A percentile compares a stretch with the other conserved stretches of the same genome.
Evolutionary conservation across 2,329 filamentous ascomycete genomes (phyloP).

Genomic region (Coniochaeta sp.): DNA sequence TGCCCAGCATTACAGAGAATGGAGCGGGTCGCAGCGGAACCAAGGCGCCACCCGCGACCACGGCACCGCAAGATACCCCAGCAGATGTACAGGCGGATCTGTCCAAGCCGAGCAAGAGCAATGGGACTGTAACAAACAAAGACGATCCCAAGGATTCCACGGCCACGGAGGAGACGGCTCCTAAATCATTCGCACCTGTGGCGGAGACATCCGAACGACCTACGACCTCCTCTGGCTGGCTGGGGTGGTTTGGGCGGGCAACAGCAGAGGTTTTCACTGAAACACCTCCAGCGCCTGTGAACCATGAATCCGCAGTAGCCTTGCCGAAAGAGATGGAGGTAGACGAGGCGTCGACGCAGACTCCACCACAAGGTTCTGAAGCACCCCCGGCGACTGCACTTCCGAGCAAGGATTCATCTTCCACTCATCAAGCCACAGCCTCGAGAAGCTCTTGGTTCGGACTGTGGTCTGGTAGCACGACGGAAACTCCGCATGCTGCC

Average conservation of each 20-base stretch:
- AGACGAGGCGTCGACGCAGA: constrained; percentile 7
- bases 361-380: constrained; percentile 8
- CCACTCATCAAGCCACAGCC: constrained; percentile 5
- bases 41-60: neutral
- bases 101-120: constrained; percentile 8
- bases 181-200: neutral
- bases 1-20: constrained; percentile 22
- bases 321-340: constrained; percentile 5
- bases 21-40: neutral
- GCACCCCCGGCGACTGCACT: constrained; percentile 2
- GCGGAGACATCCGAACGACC: constrained; percentile 6
- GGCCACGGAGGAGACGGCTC: neutral
- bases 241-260: constrained; percentile 39
- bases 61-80: constrained; percentile 6
- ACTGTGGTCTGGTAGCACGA: constrained; percentile 19
- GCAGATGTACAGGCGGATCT: neutral
- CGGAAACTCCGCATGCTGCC: constrained; percentile 5
- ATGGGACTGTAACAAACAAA: neutral
- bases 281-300: constrained; percentile 2
- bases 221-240: constrained; percentile 40
- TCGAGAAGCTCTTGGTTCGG: constrained; percentile 26
- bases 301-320: neutral
- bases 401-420: neutral
- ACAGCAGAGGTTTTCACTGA: constrained; percentile 1
- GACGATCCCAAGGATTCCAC: neutral